Percentiles rank a stretch among this genome's conserved stretches.
These are phyloP conservation scores for Sparassis latifolia DNA, from an alignment of 1,284 basidiomycete genomes.

Conservation along the genomic window DNA sequence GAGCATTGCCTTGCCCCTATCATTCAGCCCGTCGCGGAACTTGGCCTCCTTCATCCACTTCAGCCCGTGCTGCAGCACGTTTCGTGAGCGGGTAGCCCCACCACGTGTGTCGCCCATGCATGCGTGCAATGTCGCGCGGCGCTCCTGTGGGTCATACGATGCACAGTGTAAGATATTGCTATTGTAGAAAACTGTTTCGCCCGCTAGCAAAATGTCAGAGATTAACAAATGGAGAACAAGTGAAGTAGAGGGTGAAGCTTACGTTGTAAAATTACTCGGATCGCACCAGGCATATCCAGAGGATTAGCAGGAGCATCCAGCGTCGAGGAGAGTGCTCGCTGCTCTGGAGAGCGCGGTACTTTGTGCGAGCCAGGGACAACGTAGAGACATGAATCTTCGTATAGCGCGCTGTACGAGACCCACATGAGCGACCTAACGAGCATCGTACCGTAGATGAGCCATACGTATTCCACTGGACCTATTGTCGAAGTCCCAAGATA, in stretches of 20 bases:
- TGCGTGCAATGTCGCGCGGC: conserved; percentile 70
- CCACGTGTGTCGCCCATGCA: conserved; percentile 63
- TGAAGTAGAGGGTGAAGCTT: conserved; percentile 17
- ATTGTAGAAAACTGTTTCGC: conserved; percentile 81
- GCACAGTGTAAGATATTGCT: conserved; percentile 77
- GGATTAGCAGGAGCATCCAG: conserved; percentile 51
- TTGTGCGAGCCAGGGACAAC: conserved; percentile 71
- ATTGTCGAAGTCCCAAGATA: neutral
- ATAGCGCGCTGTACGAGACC: conserved; percentile 48
- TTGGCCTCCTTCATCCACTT: conserved; percentile 61
- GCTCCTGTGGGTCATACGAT: conserved; percentile 47
- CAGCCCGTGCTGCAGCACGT: conserved; percentile 77
- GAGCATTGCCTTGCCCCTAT: conserved; percentile 52
- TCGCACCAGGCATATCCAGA: conserved; percentile 62
- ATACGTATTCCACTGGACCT: conserved; percentile 84
- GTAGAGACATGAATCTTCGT: conserved; percentile 69
- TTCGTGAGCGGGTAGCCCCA: conserved; percentile 61
- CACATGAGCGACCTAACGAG: neutral
- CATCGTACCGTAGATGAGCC: conserved; percentile 14
- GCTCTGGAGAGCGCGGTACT: conserved; percentile 50
- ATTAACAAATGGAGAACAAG: neutral
- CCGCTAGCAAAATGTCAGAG: conserved; percentile 30
- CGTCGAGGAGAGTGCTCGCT: conserved; percentile 52
- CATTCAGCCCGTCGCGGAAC: conserved; percentile 48
- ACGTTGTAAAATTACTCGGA: conserved; percentile 57